Evolutionary conservation across 106 monocot genomes (phyloP).

Genomic region (Allium sativum): DNA sequence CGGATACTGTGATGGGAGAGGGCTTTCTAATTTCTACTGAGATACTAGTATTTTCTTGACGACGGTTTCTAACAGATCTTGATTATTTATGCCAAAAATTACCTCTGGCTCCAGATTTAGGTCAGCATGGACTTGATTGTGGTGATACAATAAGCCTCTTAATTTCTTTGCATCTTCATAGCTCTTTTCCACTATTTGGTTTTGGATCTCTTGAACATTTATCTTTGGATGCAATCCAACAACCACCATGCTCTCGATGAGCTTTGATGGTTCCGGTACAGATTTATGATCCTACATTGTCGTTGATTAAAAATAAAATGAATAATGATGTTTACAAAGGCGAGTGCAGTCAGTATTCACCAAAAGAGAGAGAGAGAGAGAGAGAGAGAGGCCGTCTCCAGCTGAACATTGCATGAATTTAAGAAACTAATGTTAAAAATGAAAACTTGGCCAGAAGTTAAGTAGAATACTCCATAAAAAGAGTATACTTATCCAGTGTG

Average conservation of each 20-base stretch:
- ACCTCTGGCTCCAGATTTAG: conserved; percentile 89
- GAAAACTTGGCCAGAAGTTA: too few relatives aligned
- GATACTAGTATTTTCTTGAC: too few relatives aligned
- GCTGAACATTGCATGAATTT: not conserved
- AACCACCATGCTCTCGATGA: conserved; percentile 93
- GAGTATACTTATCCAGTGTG: too few relatives aligned
- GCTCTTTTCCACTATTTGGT: conserved; percentile 33
- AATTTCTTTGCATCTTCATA: conserved; percentile 36
- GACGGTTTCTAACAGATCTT: too few relatives aligned
- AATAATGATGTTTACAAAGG: not conserved
- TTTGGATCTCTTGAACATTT: conserved; percentile 56
- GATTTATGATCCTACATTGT: conserved; percentile 55
- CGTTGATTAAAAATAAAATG: not conserved
- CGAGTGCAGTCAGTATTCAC: not conserved
- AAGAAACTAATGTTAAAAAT: too few relatives aligned
- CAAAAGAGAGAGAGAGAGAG: too few relatives aligned
- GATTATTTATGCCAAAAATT: not conserved
- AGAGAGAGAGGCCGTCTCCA: not conserved
- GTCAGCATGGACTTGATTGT: conserved; percentile 50
- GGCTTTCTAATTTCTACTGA: too few relatives aligned
- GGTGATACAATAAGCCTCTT: conserved; percentile 34
- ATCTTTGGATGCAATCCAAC: conserved; percentile 74
- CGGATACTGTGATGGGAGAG: too few relatives aligned
- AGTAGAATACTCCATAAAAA: too few relatives aligned
- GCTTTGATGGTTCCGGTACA: conserved; percentile 58